Evolutionary conservation across 441 rosid species (phyloP).

Genomic region (Sinapis alba): DNA sequence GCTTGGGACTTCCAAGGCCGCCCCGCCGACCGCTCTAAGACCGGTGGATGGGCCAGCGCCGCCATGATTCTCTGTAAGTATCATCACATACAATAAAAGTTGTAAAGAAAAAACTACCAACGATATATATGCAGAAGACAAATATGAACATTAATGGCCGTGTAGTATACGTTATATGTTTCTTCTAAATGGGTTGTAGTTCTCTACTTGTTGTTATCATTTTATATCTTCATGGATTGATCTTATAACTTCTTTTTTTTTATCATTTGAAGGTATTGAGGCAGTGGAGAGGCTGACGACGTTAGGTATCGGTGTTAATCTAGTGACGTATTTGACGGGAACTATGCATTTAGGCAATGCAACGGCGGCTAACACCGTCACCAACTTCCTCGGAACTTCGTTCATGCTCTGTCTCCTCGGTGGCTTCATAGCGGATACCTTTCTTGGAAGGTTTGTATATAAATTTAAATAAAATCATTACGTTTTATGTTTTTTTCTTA

Average conservation of each 20-base stretch:
- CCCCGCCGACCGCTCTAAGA: conserved; percentile 59
- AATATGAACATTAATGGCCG: neutral
- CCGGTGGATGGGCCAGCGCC: conserved; percentile 90
- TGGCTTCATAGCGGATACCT: conserved; percentile 87
- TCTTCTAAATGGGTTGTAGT: neutral
- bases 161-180: conserved; percentile 5
- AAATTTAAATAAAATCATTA: neutral
- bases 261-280: conserved; percentile 62
- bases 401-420: conserved; percentile 94
- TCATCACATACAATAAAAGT: neutral
- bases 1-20: conserved; percentile 93
- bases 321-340: conserved; percentile 85
- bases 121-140: neutral
- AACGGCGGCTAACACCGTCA: conserved; percentile 75
- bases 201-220: neutral
- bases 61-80: conserved; percentile 84
- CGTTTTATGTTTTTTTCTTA: neutral
- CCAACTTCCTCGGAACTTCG: conserved; percentile 91
- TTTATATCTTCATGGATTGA: neutral
- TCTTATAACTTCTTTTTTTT: neutral
- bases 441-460: conserved; percentile 73
- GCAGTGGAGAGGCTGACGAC: conserved; percentile 85
- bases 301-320: conserved; percentile 84
- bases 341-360: conserved; percentile 92
- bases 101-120: neutral